Percentiles rank a stretch among this genome's conserved stretches.
Evolutionary conservation across 768 basidiomycete genomes (phyloP).

Genomic region (Nidularia pulvinata): DNA sequence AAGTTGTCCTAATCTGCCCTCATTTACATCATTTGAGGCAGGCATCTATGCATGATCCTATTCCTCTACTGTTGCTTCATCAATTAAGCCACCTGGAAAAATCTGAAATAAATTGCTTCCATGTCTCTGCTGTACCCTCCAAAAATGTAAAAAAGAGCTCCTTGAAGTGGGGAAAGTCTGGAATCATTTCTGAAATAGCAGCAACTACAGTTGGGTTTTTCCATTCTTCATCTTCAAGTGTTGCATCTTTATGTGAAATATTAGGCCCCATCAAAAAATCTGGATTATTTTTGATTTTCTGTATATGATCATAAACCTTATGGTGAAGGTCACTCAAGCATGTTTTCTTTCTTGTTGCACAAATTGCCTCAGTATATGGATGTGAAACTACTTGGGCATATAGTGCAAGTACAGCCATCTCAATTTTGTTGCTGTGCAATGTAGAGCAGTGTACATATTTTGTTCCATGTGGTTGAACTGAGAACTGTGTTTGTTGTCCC

Average conservation of each 20-base stretch:
- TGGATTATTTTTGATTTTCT: conserved; percentile 13
- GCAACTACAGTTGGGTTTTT: conserved; percentile 13
- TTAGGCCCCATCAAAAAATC: conserved; percentile 12
- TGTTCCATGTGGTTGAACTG: conserved; percentile 29
- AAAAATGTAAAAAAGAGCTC: conserved; percentile 16
- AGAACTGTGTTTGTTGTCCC: conserved; percentile 21
- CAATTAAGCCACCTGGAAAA: conserved; percentile 13
- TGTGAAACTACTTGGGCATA: conserved; percentile 16
- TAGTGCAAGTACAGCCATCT: conserved; percentile 20
- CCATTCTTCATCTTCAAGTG: conserved; percentile 20
- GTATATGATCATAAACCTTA: conserved; percentile 9
- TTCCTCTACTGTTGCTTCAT: conserved; percentile 5
- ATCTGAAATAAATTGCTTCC: conserved; percentile 15
- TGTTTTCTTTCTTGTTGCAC: conserved; percentile 2
- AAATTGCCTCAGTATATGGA: conserved; percentile 23
- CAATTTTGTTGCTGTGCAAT: conserved; percentile 21
- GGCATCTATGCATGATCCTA: conserved; percentile 6
- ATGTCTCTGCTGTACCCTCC: conserved; percentile 15
- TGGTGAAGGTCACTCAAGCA: conserved; percentile 20
- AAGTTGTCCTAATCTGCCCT: conserved; percentile 8
- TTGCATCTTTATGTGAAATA: conserved; percentile 3
- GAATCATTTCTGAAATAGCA: conserved; percentile 5
- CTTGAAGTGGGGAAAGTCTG: conserved; percentile 11
- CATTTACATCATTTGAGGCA: conserved; percentile 13
- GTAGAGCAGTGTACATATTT: conserved; percentile 20